phyloP scores from a whole-genome alignment of 2,329 filamentous ascomycete genomes.

The Sclerotinia minor region DNA sequence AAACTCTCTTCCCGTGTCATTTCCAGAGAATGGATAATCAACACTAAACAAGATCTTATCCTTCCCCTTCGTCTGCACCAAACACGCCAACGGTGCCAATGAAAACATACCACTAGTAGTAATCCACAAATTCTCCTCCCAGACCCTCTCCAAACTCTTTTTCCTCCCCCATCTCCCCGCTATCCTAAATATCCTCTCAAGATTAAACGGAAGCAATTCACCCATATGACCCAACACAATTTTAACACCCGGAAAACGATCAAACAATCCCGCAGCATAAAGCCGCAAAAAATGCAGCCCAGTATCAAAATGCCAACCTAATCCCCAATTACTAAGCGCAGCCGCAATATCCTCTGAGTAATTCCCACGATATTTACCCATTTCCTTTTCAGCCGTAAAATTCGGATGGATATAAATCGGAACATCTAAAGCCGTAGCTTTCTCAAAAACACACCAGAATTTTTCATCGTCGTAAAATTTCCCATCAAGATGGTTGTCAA shows the following conservation, averaged over 20 bases:
- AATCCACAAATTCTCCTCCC: constrained; percentile 57
- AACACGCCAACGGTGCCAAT: constrained; percentile 49
- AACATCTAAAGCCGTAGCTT: constrained; percentile 45
- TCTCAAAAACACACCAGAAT: constrained; percentile 44
- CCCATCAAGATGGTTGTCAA: constrained; percentile 47
- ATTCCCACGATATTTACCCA: constrained; percentile 39
- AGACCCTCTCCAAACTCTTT: constrained; percentile 50
- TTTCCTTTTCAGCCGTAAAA: constrained; percentile 41
- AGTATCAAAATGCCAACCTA: constrained; percentile 54
- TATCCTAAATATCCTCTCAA: constrained; percentile 48
- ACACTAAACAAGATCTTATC: constrained; percentile 57
- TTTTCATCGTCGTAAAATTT: constrained; percentile 47
- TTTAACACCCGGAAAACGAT: constrained; percentile 54
- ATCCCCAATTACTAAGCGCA: constrained; percentile 46
- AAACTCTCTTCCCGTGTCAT: constrained; percentile 50
- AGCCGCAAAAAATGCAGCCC: constrained; percentile 52
- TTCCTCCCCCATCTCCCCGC: constrained; percentile 41
- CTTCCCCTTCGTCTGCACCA: constrained; percentile 48
- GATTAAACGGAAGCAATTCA: constrained; percentile 55
- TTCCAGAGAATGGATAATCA: constrained; percentile 57
- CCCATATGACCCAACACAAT: constrained; percentile 56
- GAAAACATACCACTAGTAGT: constrained; percentile 57
- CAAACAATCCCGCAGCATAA: constrained; percentile 56
- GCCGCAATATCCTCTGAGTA: constrained; percentile 38
- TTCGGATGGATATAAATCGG: constrained; percentile 49